Evolutionary conservation across 108 stramenopile species (phyloP).

Genomic region (Epithemia pelagica): DNA sequence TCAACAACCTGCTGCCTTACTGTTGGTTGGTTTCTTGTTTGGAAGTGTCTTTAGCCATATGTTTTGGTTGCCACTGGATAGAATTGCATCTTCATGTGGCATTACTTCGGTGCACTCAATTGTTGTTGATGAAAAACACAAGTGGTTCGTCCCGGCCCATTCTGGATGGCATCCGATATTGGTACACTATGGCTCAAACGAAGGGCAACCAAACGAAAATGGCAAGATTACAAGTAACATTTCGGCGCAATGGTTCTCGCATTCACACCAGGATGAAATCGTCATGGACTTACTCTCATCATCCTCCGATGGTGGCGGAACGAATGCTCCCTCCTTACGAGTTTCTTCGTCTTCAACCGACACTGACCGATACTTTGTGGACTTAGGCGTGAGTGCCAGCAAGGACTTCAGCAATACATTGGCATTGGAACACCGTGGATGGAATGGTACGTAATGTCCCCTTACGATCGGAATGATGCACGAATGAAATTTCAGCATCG

Average conservation of each 20-base stretch:
- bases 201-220: not conserved
- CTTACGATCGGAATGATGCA: no score
- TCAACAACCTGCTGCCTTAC: not conserved
- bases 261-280: conserved; percentile 39
- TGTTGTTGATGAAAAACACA: not conserved
- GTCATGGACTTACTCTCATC: conserved; percentile 21
- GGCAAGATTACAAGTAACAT: conserved; percentile 7
- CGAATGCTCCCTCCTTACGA: not conserved
- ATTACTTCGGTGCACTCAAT: not conserved
- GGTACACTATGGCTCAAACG: conserved; percentile 29
- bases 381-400: conserved; percentile 52
- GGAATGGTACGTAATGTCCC: conserved; percentile 21
- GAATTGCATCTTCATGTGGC: not conserved
- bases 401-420: conserved; percentile 36
- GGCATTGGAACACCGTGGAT: conserved; percentile 32
- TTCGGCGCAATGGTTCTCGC: conserved; percentile 18
- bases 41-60: not conserved
- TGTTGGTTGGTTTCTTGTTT: not conserved
- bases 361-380: conserved; percentile 33
- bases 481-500: no score
- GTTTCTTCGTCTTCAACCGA: not conserved
- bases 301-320: conserved; percentile 5
- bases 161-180: conserved; percentile 39
- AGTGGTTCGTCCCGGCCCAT: not conserved
- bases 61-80: not conserved